phyloP scores from a whole-genome alignment of 495 filamentous ascomycete genomes.

The Annulohypoxylon moriforme region DNA sequence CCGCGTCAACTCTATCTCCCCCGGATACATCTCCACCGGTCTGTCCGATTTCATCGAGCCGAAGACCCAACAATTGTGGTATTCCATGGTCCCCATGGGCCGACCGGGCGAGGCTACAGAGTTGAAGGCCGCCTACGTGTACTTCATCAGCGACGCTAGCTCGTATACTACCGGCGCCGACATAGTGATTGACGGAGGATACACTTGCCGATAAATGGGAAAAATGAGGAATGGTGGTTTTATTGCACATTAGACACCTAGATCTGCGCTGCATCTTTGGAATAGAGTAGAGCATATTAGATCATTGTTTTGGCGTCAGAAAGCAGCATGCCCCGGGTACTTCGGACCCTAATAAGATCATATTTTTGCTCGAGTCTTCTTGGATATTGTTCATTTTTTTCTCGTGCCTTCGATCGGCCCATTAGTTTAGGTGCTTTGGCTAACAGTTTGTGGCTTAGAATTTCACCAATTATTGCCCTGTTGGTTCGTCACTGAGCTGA shows the following conservation, averaged over 20 bases:
- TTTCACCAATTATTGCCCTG: too few relatives aligned
- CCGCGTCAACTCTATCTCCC: slow-evolving; percentile 81
- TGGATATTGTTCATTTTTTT: too few relatives aligned
- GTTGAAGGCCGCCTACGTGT: slow-evolving; percentile 86
- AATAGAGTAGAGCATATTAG: slow-evolving; percentile 16
- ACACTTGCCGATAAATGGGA: slow-evolving; percentile 53
- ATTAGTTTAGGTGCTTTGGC: too few relatives aligned
- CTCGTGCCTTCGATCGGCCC: too few relatives aligned
- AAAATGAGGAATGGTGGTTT: not conserved
- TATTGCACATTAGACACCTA: slow-evolving; percentile 11
- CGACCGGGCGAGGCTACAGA: slow-evolving; percentile 81
- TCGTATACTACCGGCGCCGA: slow-evolving; percentile 65
- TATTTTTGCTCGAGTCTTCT: too few relatives aligned
- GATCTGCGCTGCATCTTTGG: slow-evolving; percentile 5
- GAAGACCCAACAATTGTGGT: slow-evolving; percentile 78
- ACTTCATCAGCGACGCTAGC: slow-evolving; percentile 77
- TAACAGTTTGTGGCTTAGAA: too few relatives aligned
- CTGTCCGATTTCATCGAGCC: slow-evolving; percentile 78
- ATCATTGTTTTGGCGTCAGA: slow-evolving; percentile 1
- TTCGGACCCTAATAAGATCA: not conserved
- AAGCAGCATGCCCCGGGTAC: not conserved
- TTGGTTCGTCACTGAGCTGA: too few relatives aligned
- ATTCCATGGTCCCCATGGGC: slow-evolving; percentile 80
- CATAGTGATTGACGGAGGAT: slow-evolving; percentile 68
- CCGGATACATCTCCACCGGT: slow-evolving; percentile 84